Conservation (phyloP, 2,329 filamentous ascomycete genomes). For the Pyrenophora teres region DNA sequence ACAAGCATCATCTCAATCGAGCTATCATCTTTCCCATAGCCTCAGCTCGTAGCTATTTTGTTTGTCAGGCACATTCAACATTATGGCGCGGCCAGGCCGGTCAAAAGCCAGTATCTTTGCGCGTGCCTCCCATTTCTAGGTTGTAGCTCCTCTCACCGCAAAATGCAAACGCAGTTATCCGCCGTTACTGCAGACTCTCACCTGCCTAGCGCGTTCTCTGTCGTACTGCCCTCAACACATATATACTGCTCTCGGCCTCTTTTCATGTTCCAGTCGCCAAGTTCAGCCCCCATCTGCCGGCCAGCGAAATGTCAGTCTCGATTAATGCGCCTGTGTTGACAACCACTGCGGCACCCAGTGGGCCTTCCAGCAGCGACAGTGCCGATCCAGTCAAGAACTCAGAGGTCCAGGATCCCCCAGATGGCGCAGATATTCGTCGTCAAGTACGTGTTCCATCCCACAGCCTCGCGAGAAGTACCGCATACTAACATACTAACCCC, state of each 20-base stretch:
- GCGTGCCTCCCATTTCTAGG: background rate
- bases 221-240: background rate
- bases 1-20: too few species aligned
- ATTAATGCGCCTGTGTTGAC: background rate
- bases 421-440: conserved; percentile 34
- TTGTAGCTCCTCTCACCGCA: conserved; percentile 9
- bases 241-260: background rate
- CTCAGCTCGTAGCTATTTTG: too few species aligned
- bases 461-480: background rate
- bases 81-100: background rate
- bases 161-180: background rate
- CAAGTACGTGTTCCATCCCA: conserved; percentile 25
- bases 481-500: conserved; percentile 8
- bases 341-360: background rate
- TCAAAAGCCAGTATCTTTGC: background rate
- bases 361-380: background rate
- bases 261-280: background rate
- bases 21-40: too few species aligned
- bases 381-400: background rate
- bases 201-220: background rate
- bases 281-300: background rate
- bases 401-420: conserved; percentile 27
- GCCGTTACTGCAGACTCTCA: background rate
- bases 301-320: conserved; percentile 5
- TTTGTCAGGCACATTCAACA: background rate